phyloP scores from a whole-genome alignment of 768 basidiomycete genomes.

The Auricularia sp. region DNA sequence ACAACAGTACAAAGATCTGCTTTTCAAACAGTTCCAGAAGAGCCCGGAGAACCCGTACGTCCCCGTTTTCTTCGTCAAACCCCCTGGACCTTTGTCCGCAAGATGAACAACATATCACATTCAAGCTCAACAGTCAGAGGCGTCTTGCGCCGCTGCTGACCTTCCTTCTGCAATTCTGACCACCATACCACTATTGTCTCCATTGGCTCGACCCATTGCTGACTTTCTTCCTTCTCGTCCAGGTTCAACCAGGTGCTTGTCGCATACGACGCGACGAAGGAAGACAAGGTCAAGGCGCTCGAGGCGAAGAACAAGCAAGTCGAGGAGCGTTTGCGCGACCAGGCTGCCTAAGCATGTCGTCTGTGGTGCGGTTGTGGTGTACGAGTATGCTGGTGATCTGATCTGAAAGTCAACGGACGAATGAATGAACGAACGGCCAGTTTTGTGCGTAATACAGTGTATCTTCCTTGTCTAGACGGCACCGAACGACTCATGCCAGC shows the following conservation, averaged over 20 bases:
- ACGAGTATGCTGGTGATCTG: too few species aligned
- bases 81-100: neutral
- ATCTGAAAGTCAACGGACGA: too few species aligned
- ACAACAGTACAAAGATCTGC: constrained; percentile 85
- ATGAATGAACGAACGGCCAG: too few species aligned
- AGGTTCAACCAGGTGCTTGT: constrained; percentile 80
- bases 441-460: too few species aligned
- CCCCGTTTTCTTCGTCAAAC: neutral
- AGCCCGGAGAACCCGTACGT: constrained; percentile 89
- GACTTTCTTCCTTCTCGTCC: neutral
- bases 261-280: constrained; percentile 78
- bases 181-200: neutral
- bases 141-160: neutral
- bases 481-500: too few species aligned
- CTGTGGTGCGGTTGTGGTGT: too few species aligned
- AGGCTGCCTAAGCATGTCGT: neutral
- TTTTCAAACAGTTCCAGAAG: constrained; percentile 94
- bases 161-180: constrained; percentile 1
- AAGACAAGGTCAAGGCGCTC: constrained; percentile 70
- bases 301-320: constrained; percentile 55
- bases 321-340: constrained; percentile 47
- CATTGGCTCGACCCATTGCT: neutral
- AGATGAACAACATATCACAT: neutral
- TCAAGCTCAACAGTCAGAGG: constrained; percentile 1
- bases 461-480: too few species aligned